Base-by-base conservation (phyloP, 176 grass and related monocot species). In the Typha latifolia region DNA sequence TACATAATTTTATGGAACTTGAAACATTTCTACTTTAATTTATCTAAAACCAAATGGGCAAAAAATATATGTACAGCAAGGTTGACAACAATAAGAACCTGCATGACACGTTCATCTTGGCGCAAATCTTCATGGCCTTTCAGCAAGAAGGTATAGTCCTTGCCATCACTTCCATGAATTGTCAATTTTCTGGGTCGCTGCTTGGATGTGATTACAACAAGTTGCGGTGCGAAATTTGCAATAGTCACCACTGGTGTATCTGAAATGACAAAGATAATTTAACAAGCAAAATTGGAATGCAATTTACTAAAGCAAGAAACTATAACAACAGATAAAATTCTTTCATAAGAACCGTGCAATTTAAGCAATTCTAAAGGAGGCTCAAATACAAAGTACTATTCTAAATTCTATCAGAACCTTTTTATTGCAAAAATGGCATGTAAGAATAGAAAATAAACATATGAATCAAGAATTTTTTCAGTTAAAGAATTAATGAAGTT, bases 31-130 rank as follows among this genome's bases (percentile, higher is more conserved):
- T 43, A 10, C 37, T 10, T 43, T 10, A 9, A 43, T 43, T 43
- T 43, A 10, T 9, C 37, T 9, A 43, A 37, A 43, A 6, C 6
- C 5, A 43, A 9, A 5, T 1, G 37, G 1, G 9, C 37, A 43
- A 43, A 43, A 43, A 43, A 43, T 0, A 43, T 43, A 43, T 43
- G 19, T 12, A 62, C 50, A 51, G 47, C 32, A 63, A 55, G 32
- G 56, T 12, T 32, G 14, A 14, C 23, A 19, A 3, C 51, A 55
- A 53, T 75, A 79, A 66, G 66, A 64, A 97, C 93, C 93, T 97
- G 93, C 93, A 97, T 97, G 61, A 97, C 93, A 52, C 93, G 93
- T 80, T 97, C 93, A 84, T 97, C 93, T 74, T 97, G 93, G 52
- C 93, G 86, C 71, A 97, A 86, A 89, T 97, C 93, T 69, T 97